Evolutionary conservation across 192 early-diverging fungal genomes (phyloP), one percentile per base, ranked within the genome.

Genomic region (Backusella mclennaniae): DNA sequence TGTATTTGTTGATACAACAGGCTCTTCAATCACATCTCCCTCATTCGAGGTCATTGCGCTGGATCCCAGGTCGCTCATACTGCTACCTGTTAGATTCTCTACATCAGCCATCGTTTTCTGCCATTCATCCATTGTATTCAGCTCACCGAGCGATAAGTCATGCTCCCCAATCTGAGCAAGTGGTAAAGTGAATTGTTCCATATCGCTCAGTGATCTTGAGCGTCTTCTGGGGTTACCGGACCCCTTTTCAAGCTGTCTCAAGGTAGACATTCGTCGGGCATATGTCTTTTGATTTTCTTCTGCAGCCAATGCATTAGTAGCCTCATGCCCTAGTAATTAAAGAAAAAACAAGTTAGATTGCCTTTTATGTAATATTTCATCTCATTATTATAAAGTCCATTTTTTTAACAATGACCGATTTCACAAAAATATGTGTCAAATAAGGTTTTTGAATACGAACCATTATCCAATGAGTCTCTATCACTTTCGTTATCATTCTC

Each of bases 211-310:
- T 36, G 77, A 79, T 52, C 77, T 29, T 26, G 77, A 73, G 21
- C 56, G 21, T 72, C 77, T 42, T 67, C 72, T 73, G 12, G 73
- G 71, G 21, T 67, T 38, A 23, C 35, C 69, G 8, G 77, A 23
- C 1, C 77, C 67, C 6, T 68, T 35, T 63, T 74, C 73, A 7
- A 79, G 42, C 44, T 74, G 77, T 53, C 77, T 67, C 53, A 79
- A 38, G 21, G 77, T 79, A 12, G 77, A 74, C 67, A 74, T 74
- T 19, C 73, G 73, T 15, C 52, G 66, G 21, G 77, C 77, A 35
- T 74, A 36, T 12, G 69, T 56, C 33, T 72, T 63, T 53, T 52
- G 41, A 36, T 68, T 66, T 41, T 66, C 46, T 38, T 66, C 35
- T 26, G 23, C 41, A 75, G 5, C 42, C 17, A 36, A 31, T 44